Evolutionary conservation across 2,329 filamentous ascomycete species (phyloP), one percentile per base, ranked within the genome.

Genomic region (Aspergillus arachidicola): DNA sequence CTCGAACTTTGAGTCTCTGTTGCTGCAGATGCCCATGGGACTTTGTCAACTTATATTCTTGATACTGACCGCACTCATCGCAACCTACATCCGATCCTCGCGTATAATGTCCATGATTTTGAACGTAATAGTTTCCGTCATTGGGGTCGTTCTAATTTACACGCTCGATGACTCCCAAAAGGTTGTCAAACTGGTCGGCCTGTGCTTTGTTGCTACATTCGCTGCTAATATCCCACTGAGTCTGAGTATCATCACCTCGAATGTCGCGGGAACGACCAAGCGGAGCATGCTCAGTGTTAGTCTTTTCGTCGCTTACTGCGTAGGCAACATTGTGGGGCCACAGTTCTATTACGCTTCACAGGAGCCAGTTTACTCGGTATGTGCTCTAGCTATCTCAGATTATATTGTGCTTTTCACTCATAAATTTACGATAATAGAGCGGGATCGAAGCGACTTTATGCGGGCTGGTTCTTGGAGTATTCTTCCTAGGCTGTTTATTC

Each of bases 281-380:
- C 71, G 73, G 32, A 75, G 73, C 50, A 71, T 70, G 1, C 72
- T 75, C 4, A 75, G 77, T 3, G 83, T 83, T 0, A 73, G 83
- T 26, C 67, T 86, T n/a, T 86, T 86, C 60, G 80, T 81, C 0
- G 84, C 72, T 4, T 76, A 76, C 59, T 75, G 75, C 41, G 61
- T 76, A 45, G 73, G 73, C 6, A 76, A 76, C 43, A 76, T 77
- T 32, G 69, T 75, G 3, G 75, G 73, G 0, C 75, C 76, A 12
- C 73, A 77, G 46, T 73, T 77, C 45, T 77, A 75, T 56, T 53
- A 74, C 12, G 63, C 69, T 0, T 61, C 68, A 1, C 73, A 78
- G 63, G 74, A 78, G 28, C 76, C 75, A 11, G 43, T 28, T 14
- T 76, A 76, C 57, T 62, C 68, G 6, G 26, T 7, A 73, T 75